Conservation (phyloP, 2,329 filamentous ascomycete genomes). For the Aspergillus pseudotamarii region DNA sequence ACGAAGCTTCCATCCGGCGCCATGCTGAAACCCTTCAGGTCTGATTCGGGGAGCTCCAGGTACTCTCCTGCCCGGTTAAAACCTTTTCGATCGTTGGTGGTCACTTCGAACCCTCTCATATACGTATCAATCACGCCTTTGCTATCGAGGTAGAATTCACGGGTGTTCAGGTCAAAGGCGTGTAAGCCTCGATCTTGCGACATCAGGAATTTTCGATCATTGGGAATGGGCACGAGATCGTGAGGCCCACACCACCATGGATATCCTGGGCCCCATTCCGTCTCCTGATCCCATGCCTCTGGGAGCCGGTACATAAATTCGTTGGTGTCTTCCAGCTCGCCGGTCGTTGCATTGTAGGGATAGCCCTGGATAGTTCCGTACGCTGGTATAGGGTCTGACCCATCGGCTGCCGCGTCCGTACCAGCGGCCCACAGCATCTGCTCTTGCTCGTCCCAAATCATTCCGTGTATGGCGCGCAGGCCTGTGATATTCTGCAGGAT, state of each 20-base stretch:
- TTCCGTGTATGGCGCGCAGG: conserved; percentile 25
- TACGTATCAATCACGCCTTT: conserved; percentile 22
- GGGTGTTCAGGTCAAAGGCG: conserved; percentile 24
- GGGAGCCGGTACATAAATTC: conserved; percentile 18
- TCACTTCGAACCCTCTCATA: conserved; percentile 28
- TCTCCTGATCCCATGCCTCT: conserved; percentile 19
- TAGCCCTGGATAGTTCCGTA: conserved; percentile 25
- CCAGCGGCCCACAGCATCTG: conserved; percentile 28
- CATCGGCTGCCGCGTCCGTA: conserved; percentile 28
- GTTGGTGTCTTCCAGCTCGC: conserved; percentile 18
- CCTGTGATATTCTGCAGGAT: conserved; percentile 28
- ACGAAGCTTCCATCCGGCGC: conserved; percentile 27
- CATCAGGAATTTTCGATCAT: conserved; percentile 27
- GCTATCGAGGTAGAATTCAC: conserved; percentile 17
- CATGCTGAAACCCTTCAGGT: conserved; percentile 29
- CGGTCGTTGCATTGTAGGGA: conserved; percentile 23
- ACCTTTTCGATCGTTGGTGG: conserved; percentile 25
- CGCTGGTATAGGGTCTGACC: conserved; percentile 24
- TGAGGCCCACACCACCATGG: conserved; percentile 29
- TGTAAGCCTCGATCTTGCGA: conserved; percentile 26
- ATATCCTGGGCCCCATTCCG: conserved; percentile 27
- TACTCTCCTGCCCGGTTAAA: conserved; percentile 20
- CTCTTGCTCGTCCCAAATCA: conserved; percentile 30
- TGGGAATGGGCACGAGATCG: conserved; percentile 28
- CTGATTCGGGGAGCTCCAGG: conserved; percentile 24